A percentile compares a stretch with the other conserved stretches of the same genome.
phyloP scores from a whole-genome alignment of 768 basidiomycete species.

The Hygrophoropsis aurantiaca region DNA sequence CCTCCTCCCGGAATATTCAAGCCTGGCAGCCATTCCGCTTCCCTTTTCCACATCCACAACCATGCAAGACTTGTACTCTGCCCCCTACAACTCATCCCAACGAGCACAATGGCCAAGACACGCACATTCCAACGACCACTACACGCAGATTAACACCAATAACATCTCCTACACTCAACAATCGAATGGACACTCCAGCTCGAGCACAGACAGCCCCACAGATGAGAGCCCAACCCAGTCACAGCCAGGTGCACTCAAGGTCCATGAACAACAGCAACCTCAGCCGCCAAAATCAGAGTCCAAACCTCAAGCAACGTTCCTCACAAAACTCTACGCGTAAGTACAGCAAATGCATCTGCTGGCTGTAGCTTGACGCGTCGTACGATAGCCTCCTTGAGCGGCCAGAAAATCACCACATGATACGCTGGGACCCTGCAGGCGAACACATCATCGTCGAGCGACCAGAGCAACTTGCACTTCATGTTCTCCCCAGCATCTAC shows the following conservation, averaged over 20 bases:
- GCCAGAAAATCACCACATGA: slow-evolving; percentile 94
- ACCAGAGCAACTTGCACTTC: slow-evolving; percentile 90
- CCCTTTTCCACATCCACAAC: slow-evolving; percentile 40
- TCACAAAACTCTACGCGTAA: slow-evolving; percentile 95
- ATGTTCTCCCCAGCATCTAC: slow-evolving; percentile 92
- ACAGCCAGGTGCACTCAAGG: slow-evolving; percentile 23
- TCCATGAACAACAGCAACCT: slow-evolving; percentile 42
- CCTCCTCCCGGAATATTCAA: slow-evolving; percentile 23
- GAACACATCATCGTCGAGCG: slow-evolving; percentile 95
- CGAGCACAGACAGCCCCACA: slow-evolving; percentile 40
- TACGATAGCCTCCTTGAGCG: slow-evolving; percentile 75
- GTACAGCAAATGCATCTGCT: slow-evolving; percentile 29
- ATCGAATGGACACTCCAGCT: slow-evolving; percentile 36
- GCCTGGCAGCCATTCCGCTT: slow-evolving; percentile 32
- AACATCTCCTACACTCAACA: slow-evolving; percentile 34
- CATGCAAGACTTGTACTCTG: slow-evolving; percentile 4
- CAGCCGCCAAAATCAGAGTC: slow-evolving; percentile 66
- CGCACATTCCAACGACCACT: slow-evolving; percentile 29
- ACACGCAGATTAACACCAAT: slow-evolving; percentile 33
- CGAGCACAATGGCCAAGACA: slow-evolving; percentile 41
- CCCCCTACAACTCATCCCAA: slow-evolving; percentile 32
- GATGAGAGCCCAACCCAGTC: slow-evolving; percentile 48
- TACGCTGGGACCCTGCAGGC: slow-evolving; percentile 92
- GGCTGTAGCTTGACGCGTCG: slow-evolving; percentile 16
- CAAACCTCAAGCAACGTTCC: slow-evolving; percentile 91